Evolutionary conservation across 345 rosid genomes (phyloP), one percentile per base, ranked within the genome.

Genomic region (Syzygium jambos): DNA sequence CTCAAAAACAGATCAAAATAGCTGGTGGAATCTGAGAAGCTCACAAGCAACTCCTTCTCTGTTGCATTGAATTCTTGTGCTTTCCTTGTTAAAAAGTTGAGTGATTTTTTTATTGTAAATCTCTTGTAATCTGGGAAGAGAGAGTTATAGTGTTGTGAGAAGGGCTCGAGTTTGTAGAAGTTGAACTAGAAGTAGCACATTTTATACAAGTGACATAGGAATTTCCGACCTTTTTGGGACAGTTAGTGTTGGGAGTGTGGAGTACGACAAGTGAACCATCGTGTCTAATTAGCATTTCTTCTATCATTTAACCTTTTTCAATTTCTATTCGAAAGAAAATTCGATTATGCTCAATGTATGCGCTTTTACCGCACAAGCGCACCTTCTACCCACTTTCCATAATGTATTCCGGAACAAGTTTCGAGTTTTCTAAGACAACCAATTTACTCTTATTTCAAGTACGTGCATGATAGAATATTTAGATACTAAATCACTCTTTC

Each of bases 371-470:
- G 15, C 3, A 25, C 30, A 11, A n/a, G 17, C 17, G 0, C 73
- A 61, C 2, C 34, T n/a, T n/a, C 73, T 61, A 61, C 19, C 73
- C 17, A 61, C 34, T 61, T 61, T 61, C 15, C 73, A 61, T 52
- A n/a, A n/a, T n/a, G 17, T n/a, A n/a, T 61, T n/a, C 38, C n/a
- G 0, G 38, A 13, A 30, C 14, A 61, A 14, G 38, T 61, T 61
- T 61, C 7, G 7, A 61, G 2, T 7, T 61, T 3, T 0, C 19
- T 4, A 0, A 61, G 27, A 25, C 0, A 61, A n/a, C 30, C 19
- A 13, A n/a, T n/a, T n/a, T 61, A 61, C 16, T 61, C 38, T 61
- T 15, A 19, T 61, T n/a, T 61, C 19, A 6, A n/a, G 34, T 12
- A 61, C 15, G 38, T n/a, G 5, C 4, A 61, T 2, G 73, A 61